phyloP scores from a whole-genome alignment of 805 yeast genomes.

The Candida chilensis region DNA sequence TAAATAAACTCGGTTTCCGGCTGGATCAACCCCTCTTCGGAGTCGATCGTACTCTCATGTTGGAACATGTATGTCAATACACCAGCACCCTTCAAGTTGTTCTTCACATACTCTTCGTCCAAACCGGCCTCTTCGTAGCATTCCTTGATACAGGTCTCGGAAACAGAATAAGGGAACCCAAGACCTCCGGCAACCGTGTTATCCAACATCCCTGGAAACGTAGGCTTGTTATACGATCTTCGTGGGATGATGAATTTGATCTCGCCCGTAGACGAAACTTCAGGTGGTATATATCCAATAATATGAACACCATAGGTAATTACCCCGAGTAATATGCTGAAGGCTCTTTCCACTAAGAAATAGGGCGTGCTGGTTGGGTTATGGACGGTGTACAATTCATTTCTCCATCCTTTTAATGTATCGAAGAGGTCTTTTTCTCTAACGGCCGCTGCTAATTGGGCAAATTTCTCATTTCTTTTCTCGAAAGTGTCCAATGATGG shows the following conservation, averaged over 20 bases:
- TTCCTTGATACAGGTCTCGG: conserved; percentile 79
- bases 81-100: conserved; percentile 45
- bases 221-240: conserved; percentile 67
- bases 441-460: conserved; percentile 30
- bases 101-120: conserved; percentile 35
- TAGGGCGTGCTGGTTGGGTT: conserved; percentile 48
- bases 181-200: conserved; percentile 95
- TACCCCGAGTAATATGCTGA: conserved; percentile 75
- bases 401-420: conserved; percentile 67
- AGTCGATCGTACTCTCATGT: conserved; percentile 15
- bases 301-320: conserved; percentile 87
- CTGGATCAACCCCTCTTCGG: conserved; percentile 55
- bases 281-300: conserved; percentile 61
- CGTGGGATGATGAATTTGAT: conserved; percentile 77
- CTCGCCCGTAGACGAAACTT: conserved; percentile 22
- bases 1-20: conserved; percentile 84
- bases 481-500: conserved; percentile 24
- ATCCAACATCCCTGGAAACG: conserved; percentile 87
- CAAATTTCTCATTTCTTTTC: conserved; percentile 29
- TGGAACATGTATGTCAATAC: conserved; percentile 58
- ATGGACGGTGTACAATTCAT: conserved; percentile 73
- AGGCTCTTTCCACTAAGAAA: conserved; percentile 68
- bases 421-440: conserved; percentile 21
- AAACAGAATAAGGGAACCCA: conserved; percentile 67
- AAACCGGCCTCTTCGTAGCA: conserved; percentile 88